A percentile compares a stretch with the other conserved stretches of the same genome.
Evolutionary conservation across 2,329 filamentous ascomycete genomes (phyloP).

Genomic region (Talaromyces sp.): DNA sequence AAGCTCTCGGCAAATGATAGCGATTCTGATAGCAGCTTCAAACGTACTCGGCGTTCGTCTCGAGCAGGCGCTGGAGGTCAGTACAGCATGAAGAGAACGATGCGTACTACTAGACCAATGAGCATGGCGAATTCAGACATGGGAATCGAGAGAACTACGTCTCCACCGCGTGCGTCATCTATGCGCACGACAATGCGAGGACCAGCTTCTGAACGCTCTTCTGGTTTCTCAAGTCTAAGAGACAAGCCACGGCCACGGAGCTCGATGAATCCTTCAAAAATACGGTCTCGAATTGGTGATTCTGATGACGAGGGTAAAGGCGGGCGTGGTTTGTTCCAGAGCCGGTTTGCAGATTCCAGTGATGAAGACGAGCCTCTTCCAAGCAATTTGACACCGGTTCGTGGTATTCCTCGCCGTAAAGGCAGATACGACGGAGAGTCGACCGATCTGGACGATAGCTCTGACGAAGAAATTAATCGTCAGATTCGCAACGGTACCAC

Average conservation of each 20-base stretch:
- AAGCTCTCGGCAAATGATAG: conserved; percentile 63
- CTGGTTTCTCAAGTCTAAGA: conserved; percentile 39
- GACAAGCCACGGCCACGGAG: conserved; percentile 29
- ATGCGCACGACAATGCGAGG: conserved; percentile 50
- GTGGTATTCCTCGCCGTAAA: conserved; percentile 57
- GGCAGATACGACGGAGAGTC: conserved; percentile 61
- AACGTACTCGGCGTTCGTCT: conserved; percentile 54
- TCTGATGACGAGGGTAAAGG: conserved; percentile 59
- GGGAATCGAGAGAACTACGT: conserved; percentile 52
- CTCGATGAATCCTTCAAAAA: conserved; percentile 21
- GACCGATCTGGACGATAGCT: conserved; percentile 60
- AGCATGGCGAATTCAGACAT: conserved; percentile 36
- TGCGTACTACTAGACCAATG: conserved; percentile 56
- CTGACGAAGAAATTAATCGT: conserved; percentile 46
- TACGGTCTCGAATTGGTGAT: conserved; percentile 54
- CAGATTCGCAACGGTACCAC: conserved; percentile 24
- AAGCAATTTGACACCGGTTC: conserved; percentile 50
- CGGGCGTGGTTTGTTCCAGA: conserved; percentile 42
- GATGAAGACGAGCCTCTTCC: conserved; percentile 58
- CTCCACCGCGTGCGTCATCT: conserved; percentile 53
- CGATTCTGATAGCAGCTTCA: conserved; percentile 73
- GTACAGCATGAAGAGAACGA: conserved; percentile 67
- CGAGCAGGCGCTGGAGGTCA: conserved; percentile 47
- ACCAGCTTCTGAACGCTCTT: conserved; percentile 41
- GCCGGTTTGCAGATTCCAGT: conserved; percentile 69